Percentiles rank a stretch among this genome's conserved stretches.
phyloP scores from a whole-genome alignment of 2,329 filamentous ascomycete species.

The Zymoseptoria pseudotritici region DNA sequence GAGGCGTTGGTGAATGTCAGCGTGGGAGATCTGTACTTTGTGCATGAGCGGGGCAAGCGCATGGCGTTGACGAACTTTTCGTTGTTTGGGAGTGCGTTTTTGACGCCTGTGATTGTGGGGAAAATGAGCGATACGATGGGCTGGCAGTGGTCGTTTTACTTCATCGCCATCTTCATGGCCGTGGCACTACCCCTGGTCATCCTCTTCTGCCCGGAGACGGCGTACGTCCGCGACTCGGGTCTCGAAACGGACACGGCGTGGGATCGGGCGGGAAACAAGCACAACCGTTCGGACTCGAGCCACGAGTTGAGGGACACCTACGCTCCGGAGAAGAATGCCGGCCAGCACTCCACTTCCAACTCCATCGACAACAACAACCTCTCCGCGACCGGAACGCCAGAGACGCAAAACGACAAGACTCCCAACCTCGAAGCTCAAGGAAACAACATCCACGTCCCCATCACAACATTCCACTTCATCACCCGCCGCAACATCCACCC shows the following conservation, averaged over 20 bases:
- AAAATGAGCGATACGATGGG: slow-evolving; percentile 69
- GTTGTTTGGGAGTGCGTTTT: slow-evolving; percentile 64
- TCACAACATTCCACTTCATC: slow-evolving; percentile 12
- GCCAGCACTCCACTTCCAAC: neutral
- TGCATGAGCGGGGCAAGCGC: slow-evolving; percentile 71
- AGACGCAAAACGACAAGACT: neutral
- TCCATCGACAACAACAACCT: slow-evolving; percentile 1
- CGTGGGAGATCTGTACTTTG: slow-evolving; percentile 84
- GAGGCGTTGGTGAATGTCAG: slow-evolving; percentile 83
- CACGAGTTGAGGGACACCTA: neutral
- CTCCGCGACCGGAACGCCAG: neutral
- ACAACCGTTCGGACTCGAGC: neutral
- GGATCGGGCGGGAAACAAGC: neutral
- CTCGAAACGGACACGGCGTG: slow-evolving; percentile 61
- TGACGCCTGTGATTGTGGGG: slow-evolving; percentile 84
- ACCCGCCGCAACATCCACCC: slow-evolving; percentile 31
- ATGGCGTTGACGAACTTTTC: slow-evolving; percentile 75
- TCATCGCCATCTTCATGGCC: slow-evolving; percentile 76
- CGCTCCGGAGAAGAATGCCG: neutral
- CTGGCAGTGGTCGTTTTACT: slow-evolving; percentile 86
- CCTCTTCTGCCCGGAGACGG: slow-evolving; percentile 78
- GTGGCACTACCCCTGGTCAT: slow-evolving; percentile 63
- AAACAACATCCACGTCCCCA: slow-evolving; percentile 8
- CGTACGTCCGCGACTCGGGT: slow-evolving; percentile 58
- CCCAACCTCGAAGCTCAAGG: neutral